phyloP scores from a whole-genome alignment of 192 early-diverging fungal species.

The Backusella psychrophila region DNA sequence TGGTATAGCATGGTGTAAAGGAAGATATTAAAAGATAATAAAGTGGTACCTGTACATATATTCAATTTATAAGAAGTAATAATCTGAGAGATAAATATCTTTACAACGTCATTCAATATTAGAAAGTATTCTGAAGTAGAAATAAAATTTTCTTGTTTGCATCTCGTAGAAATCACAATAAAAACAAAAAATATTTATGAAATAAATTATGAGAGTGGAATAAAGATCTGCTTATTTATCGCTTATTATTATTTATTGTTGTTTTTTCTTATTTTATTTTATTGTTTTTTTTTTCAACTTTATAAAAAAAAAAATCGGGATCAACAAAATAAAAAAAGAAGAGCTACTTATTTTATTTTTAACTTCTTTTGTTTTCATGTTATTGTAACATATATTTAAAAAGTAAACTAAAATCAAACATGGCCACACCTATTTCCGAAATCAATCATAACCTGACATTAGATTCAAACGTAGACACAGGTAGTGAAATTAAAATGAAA shows the following conservation, averaged over 20 bases:
- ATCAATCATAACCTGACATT: background rate
- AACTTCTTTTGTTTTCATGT: background rate
- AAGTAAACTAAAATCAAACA: background rate
- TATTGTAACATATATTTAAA: background rate
- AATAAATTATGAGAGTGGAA: conserved; percentile 5
- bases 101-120: background rate
- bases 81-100: background rate
- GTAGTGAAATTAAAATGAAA: background rate
- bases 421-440: background rate
- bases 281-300: background rate
- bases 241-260: background rate
- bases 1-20: too few relatives aligned
- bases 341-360: background rate
- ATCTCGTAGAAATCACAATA: conserved; percentile 3
- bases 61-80: background rate
- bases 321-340: background rate
- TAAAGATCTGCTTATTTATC: background rate
- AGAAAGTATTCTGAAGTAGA: background rate
- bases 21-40: background rate
- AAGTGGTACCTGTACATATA: background rate
- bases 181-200: conserved; percentile 1
- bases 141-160: background rate
- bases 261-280: background rate
- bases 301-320: background rate
- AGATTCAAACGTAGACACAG: background rate